Conservation (phyloP, 75 land plant species). For the Cryptomeria japonica region DNA sequence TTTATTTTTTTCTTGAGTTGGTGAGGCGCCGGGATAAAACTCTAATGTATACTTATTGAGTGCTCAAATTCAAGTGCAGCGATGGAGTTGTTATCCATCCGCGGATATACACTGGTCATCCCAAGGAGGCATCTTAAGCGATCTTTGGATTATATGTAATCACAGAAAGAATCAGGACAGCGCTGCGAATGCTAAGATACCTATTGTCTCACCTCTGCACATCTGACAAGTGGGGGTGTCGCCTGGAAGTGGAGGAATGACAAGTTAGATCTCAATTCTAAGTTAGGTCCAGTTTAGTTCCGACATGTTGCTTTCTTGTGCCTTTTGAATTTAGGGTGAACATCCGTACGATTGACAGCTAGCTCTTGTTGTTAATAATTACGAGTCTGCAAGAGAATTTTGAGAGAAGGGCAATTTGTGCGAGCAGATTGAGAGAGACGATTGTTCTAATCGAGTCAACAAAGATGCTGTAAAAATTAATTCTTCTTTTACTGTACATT, state of each 20-base stretch:
- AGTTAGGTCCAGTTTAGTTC: background rate
- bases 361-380: background rate
- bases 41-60: background rate
- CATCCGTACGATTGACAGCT: background rate
- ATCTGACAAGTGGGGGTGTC: background rate
- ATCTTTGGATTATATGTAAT: background rate
- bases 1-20: background rate
- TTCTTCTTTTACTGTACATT: background rate
- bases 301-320: background rate
- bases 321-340: background rate
- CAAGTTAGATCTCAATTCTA: background rate
- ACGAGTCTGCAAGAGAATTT: background rate
- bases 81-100: background rate
- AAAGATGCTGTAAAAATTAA: too few relatives aligned
- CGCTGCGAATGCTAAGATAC: background rate
- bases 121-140: background rate
- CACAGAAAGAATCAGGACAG: background rate
- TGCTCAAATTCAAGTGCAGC: background rate
- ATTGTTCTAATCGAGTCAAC: too few relatives aligned
- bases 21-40: background rate
- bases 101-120: background rate
- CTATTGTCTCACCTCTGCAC: background rate
- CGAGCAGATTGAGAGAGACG: background rate
- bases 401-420: background rate
- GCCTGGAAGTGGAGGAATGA: background rate